Percentiles rank a stretch among this genome's conserved stretches.
phyloP scores from a whole-genome alignment of 176 grass and related monocot species.

The Areca catechu region DNA sequence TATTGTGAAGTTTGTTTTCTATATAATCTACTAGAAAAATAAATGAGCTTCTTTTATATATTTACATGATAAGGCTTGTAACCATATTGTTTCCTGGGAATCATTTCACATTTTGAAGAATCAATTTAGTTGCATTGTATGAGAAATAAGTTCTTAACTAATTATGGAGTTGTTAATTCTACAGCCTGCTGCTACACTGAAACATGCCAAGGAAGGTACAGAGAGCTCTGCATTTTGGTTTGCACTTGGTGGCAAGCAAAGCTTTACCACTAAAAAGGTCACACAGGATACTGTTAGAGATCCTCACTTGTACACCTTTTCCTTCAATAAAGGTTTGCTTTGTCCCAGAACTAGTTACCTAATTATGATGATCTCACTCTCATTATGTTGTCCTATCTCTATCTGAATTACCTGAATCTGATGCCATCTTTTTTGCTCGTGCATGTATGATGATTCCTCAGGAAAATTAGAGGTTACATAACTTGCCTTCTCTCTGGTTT shows the following conservation, averaged over 20 bases:
- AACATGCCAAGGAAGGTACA: constrained; percentile 89
- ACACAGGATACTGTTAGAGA: constrained; percentile 66
- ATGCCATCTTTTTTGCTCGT: constrained; percentile 15
- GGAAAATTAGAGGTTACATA: constrained; percentile 66
- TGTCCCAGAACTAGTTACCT: too few relatives aligned
- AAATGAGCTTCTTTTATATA: too few relatives aligned
- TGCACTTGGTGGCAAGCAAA: constrained; percentile 93
- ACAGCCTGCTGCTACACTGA: constrained; percentile 63
- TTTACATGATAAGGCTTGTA: too few relatives aligned
- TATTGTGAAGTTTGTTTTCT: too few relatives aligned
- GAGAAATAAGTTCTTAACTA: too few relatives aligned
- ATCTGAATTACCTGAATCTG: constrained; percentile 13
- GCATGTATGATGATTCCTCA: constrained; percentile 30
- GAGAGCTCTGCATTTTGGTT: constrained; percentile 99
- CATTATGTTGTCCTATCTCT: too few relatives aligned
- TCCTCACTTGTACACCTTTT: constrained; percentile 80
- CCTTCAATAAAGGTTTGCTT: constrained; percentile 66
- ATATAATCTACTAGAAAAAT: too few relatives aligned
- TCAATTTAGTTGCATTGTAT: too few relatives aligned
- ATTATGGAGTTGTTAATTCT: constrained; percentile 25
- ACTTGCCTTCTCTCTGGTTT: constrained; percentile 5
- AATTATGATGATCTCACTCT: too few relatives aligned
- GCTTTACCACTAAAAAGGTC: constrained; percentile 50
- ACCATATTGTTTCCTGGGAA: too few relatives aligned
- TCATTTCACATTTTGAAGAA: too few relatives aligned